phyloP scores from a whole-genome alignment of 2,329 filamentous ascomycete genomes.

The Sphaerostilbella broomeana region DNA sequence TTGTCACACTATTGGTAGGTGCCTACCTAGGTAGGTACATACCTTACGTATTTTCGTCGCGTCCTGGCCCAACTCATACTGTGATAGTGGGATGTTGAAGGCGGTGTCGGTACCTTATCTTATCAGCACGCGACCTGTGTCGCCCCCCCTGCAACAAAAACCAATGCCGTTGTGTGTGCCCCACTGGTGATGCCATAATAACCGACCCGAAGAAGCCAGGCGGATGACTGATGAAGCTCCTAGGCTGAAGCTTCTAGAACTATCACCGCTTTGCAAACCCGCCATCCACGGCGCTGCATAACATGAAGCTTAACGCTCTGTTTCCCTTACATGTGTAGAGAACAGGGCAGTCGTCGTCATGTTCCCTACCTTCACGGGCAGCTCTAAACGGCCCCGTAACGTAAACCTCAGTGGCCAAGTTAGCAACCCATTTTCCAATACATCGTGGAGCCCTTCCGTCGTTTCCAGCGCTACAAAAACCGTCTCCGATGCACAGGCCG shows the following conservation, averaged over 20 bases:
- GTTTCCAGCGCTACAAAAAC: conserved; percentile 65
- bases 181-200: conserved; percentile 12
- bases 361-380: conserved; percentile 90
- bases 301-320: conserved; percentile 3
- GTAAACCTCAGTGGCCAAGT: conserved; percentile 88
- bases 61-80: conserved; percentile 3
- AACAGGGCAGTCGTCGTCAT: conserved; percentile 40
- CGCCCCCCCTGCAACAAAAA: too few species aligned
- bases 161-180: background rate
- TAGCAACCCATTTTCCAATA: conserved; percentile 69
- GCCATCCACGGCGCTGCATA: background rate
- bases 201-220: conserved; percentile 1
- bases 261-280: conserved; percentile 1
- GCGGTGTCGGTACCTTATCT: conserved; percentile 14
- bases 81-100: conserved; percentile 11
- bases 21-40: too few species aligned
- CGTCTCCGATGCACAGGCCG: conserved; percentile 79
- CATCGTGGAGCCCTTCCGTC: conserved; percentile 49
- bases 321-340: conserved; percentile 5
- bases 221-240: conserved; percentile 12
- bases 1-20: too few species aligned
- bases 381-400: conserved; percentile 75
- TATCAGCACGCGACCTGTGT: conserved; percentile 16
- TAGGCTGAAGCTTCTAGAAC: conserved; percentile 16
- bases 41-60: too few species aligned